Evolutionary conservation across 1,139 yeast genomes (phyloP).

Genomic region (Groenewaldozyma auringiensis): DNA sequence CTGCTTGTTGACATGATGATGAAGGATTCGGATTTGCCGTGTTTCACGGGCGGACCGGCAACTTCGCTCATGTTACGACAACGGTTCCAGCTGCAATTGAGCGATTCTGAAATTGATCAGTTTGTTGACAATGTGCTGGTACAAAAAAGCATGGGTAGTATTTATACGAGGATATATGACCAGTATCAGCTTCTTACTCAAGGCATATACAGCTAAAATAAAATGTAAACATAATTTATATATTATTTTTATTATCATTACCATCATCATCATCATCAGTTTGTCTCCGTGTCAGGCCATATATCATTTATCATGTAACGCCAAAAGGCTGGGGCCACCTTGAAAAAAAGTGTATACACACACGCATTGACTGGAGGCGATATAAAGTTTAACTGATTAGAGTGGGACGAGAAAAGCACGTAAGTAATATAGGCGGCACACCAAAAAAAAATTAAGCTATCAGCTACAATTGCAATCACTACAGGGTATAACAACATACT

Average conservation of each 20-base stretch:
- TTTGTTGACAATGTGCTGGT: conserved; percentile 72
- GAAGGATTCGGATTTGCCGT: conserved; percentile 79
- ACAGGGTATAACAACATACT: no score
- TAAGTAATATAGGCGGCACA: no score
- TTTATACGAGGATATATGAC: conserved; percentile 86
- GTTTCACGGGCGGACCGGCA: conserved; percentile 80
- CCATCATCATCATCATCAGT: neutral
- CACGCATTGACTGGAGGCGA: no score
- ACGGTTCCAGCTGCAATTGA: conserved; percentile 67
- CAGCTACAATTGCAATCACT: no score
- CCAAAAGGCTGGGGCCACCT: no score
- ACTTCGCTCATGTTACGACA: conserved; percentile 73
- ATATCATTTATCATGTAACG: no score
- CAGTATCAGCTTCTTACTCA: conserved; percentile 91
- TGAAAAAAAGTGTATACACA: no score
- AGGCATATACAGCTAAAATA: conserved; percentile 62
- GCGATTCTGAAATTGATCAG: conserved; percentile 63
- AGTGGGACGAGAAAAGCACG: no score
- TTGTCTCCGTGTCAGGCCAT: no score
- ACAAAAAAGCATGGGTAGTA: conserved; percentile 76
- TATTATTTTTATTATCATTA: neutral
- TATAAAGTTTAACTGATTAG: no score
- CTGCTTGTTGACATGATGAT: conserved; percentile 90
- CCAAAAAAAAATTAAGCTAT: no score
- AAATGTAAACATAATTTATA: neutral